phyloP scores from a whole-genome alignment of 768 basidiomycete species.

The Suillus occidentalis region DNA sequence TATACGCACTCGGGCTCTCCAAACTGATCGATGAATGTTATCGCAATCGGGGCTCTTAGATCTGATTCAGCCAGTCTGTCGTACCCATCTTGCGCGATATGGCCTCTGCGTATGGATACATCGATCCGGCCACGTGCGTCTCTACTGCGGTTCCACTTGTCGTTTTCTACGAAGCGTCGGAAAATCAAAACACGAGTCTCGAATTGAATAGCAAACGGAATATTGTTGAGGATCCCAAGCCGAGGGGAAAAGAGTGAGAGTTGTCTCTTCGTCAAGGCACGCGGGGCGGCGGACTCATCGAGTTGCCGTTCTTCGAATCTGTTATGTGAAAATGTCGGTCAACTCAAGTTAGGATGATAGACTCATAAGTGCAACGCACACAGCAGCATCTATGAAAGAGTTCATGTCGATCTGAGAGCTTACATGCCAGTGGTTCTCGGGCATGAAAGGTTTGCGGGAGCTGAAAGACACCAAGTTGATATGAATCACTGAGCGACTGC shows the following conservation, averaged over 20 bases:
- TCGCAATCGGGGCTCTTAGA: conserved; percentile 81
- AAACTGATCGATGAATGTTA: conserved; percentile 91
- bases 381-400: conserved; percentile 84
- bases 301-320: conserved; percentile 69
- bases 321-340: conserved; percentile 5
- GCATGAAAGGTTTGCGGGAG: conserved; percentile 81
- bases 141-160: conserved; percentile 36
- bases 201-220: conserved; percentile 95
- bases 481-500: conserved; percentile 4
- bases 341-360: not conserved
- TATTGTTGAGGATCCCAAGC: conserved; percentile 89
- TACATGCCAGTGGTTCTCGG: conserved; percentile 83
- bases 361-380: conserved; percentile 47
- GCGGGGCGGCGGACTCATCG: conserved; percentile 25
- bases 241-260: conserved; percentile 64
- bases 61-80: conserved; percentile 75
- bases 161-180: conserved; percentile 75
- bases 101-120: conserved; percentile 53
- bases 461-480: conserved; percentile 38
- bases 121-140: conserved; percentile 24
- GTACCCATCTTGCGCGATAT: conserved; percentile 90
- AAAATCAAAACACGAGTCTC: conserved; percentile 89
- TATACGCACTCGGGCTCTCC: conserved; percentile 75
- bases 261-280: conserved; percentile 61
- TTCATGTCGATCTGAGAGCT: conserved; percentile 56